A percentile compares a stretch with the other conserved stretches of the same genome.
Evolutionary conservation across 202 grass and related monocot genomes (phyloP).

Genomic region (Panicum virgatum): DNA sequence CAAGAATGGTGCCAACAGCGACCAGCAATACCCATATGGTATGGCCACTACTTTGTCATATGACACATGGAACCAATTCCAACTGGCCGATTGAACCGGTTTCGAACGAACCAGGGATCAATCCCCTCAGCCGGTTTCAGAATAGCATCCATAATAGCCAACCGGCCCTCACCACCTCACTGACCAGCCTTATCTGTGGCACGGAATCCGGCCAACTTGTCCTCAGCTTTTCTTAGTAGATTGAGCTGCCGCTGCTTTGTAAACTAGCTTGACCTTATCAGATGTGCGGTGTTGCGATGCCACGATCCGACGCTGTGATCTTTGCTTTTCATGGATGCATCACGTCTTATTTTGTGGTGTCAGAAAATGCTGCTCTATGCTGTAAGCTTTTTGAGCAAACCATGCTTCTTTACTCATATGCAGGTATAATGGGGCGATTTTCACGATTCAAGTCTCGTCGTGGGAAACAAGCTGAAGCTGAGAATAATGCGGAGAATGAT

Average conservation of each 20-base stretch:
- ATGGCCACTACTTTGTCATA: slow-evolving; percentile 27
- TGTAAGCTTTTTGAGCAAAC: too few relatives aligned
- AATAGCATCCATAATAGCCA: slow-evolving; percentile 42
- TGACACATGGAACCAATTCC: slow-evolving; percentile 49
- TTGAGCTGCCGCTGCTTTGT: slow-evolving; percentile 38
- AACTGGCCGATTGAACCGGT: slow-evolving; percentile 1
- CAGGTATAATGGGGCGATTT: too few relatives aligned
- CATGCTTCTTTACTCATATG: too few relatives aligned
- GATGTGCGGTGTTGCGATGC: slow-evolving; percentile 45
- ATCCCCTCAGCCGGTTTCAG: slow-evolving; percentile 44
- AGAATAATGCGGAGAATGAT: too few relatives aligned
- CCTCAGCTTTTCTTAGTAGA: slow-evolving; percentile 36
- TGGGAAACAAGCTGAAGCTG: too few relatives aligned
- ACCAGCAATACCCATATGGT: slow-evolving; percentile 23
- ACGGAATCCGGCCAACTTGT: slow-evolving; percentile 48
- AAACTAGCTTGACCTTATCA: slow-evolving; percentile 37
- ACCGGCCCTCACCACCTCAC: slow-evolving; percentile 9
- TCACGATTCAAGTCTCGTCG: too few relatives aligned
- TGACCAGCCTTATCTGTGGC: slow-evolving; percentile 37
- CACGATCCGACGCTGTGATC: slow-evolving; percentile 39
- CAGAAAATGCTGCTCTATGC: too few relatives aligned
- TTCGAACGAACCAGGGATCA: slow-evolving; percentile 36
- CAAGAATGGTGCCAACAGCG: background rate
- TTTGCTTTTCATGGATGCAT: slow-evolving; percentile 37
- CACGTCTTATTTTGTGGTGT: too few relatives aligned